Conservation (phyloP, 2,329 filamentous ascomycete genomes). For the Neocucurbitaria cava region DNA sequence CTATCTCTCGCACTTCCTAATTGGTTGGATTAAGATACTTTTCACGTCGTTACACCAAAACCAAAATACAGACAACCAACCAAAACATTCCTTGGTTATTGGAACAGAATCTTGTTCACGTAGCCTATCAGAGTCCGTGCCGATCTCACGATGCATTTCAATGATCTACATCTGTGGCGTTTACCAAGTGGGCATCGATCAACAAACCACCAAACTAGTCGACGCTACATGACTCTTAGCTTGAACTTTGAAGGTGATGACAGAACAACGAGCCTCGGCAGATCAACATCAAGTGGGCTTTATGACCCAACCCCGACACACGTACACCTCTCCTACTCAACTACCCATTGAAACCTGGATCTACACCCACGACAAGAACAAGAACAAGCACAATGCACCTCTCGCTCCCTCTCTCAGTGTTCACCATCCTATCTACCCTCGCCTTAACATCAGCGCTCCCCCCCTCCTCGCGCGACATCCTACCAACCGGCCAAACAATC, state of each 20-base stretch:
- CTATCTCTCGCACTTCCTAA: no score
- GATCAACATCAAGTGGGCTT: no score
- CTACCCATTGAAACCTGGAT: no score
- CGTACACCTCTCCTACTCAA: not conserved
- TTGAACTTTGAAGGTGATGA: not conserved
- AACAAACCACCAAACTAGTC: not conserved
- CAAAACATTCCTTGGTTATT: no score
- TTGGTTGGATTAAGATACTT: no score
- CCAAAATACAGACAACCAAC: no score
- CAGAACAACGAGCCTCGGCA: not conserved
- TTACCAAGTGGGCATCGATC: not conserved
- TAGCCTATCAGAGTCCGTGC: no score
- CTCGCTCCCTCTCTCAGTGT: not conserved
- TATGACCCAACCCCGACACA: no score
- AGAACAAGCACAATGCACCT: constrained; percentile 2
- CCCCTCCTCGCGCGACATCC: constrained; percentile 5
- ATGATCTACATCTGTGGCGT: not conserved
- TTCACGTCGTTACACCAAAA: no score
- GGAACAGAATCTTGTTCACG: no score
- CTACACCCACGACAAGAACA: no score
- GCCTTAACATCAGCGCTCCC: not conserved
- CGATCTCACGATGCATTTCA: no score
- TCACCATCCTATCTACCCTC: constrained; percentile 3
- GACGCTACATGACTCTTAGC: not conserved
- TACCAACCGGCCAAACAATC: constrained; percentile 15